Conservation (phyloP, 441 rosid species). For the Adansonia madagascariensis region DNA sequence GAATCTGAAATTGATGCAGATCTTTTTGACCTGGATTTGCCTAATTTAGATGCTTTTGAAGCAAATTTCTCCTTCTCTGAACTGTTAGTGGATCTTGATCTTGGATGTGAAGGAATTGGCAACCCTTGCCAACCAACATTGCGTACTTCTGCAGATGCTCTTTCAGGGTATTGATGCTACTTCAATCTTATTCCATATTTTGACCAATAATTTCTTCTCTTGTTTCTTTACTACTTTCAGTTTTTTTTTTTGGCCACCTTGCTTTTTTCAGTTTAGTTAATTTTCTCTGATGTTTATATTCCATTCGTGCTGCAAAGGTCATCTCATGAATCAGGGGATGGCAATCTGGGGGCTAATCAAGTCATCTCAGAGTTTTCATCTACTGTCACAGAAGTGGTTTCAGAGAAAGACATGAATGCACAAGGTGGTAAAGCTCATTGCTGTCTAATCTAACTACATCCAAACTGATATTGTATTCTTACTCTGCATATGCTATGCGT, state of each 20-base stretch:
- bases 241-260: no score
- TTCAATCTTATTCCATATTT: constrained; percentile 11
- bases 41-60: constrained; percentile 64
- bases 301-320: background rate
- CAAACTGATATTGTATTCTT: constrained; percentile 2
- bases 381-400: constrained; percentile 48
- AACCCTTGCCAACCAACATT: constrained; percentile 41
- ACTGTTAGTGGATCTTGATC: constrained; percentile 69
- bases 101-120: constrained; percentile 50
- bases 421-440: constrained; percentile 44
- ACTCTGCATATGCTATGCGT: constrained; percentile 24
- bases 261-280: no score
- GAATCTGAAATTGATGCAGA: constrained; percentile 67
- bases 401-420: constrained; percentile 45
- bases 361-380: constrained; percentile 58
- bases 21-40: constrained; percentile 67
- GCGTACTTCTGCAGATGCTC: constrained; percentile 41
- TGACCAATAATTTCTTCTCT: background rate
- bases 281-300: background rate
- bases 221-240: background rate
- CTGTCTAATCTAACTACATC: background rate
- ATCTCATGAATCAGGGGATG: constrained; percentile 34
- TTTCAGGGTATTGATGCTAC: constrained; percentile 54
- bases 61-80: constrained; percentile 70
- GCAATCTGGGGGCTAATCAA: constrained; percentile 44